Percentiles rank a stretch among this genome's conserved stretches.
Conservation (phyloP, 176 grass and related monocot genomes). For the Areca catechu region DNA sequence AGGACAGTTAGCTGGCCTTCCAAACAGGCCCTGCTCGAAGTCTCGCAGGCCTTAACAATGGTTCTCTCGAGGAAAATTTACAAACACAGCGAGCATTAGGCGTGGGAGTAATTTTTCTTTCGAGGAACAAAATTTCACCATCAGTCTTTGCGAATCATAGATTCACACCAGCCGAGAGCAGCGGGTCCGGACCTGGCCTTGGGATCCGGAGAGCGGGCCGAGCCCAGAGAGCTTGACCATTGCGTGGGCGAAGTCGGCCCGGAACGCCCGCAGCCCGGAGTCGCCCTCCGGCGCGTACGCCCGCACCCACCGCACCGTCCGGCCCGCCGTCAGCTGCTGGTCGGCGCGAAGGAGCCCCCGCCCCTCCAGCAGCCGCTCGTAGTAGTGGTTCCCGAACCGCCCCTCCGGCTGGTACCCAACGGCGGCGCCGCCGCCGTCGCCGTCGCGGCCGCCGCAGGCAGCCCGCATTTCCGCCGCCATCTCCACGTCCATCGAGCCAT, state of each 20-base stretch:
- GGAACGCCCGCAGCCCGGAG: constrained; percentile 30
- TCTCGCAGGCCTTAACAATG: too few relatives aligned
- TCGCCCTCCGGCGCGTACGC: constrained; percentile 26
- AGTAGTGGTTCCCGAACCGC: constrained; percentile 51
- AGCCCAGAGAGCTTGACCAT: constrained; percentile 50
- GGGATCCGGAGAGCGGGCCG: constrained; percentile 24
- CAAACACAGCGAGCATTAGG: too few relatives aligned
- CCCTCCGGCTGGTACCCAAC: constrained; percentile 48
- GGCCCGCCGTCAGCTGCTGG: constrained; percentile 65
- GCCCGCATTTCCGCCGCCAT: constrained; percentile 51
- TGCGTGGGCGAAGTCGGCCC: constrained; percentile 44
- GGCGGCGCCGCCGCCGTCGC: constrained; percentile 11
- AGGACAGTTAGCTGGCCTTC: too few relatives aligned
- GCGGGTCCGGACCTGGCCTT: constrained; percentile 25
- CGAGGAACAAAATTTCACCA: too few relatives aligned
- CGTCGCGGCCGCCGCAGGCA: constrained; percentile 18
- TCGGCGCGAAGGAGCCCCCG: constrained; percentile 45
- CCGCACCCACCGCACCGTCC: constrained; percentile 50
- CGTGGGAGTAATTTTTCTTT: too few relatives aligned
- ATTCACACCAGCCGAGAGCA: constrained; percentile 7
- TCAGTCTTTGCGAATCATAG: too few relatives aligned
- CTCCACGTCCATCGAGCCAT: constrained; percentile 36
- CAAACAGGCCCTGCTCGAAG: too few relatives aligned
- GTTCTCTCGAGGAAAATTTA: too few relatives aligned
- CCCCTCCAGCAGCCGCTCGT: constrained; percentile 23